These are phyloP conservation scores for Arxiozyma slooffiae DNA, from an alignment of 1,139 yeast species.

Conservation along the genomic window DNA sequence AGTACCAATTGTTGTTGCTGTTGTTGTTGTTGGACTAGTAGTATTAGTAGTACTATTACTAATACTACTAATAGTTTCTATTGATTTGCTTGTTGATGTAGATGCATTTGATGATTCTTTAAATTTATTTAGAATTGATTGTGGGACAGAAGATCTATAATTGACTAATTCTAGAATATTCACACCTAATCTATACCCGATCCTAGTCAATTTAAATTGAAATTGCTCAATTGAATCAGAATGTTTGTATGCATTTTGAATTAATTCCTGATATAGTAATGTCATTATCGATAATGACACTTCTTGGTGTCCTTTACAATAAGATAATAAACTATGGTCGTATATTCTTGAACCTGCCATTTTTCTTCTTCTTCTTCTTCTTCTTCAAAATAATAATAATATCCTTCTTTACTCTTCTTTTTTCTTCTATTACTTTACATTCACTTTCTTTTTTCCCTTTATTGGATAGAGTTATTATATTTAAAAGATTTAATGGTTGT, in stretches of 20 bases:
- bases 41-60: neutral
- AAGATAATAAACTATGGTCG: neutral
- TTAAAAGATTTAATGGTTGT: too few relatives aligned
- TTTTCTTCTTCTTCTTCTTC: neutral
- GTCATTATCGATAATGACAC: conserved; percentile 30
- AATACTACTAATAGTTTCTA: neutral
- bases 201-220: conserved; percentile 61
- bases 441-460: too few relatives aligned
- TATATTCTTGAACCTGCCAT: conserved; percentile 1
- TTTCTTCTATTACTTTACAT: neutral
- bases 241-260: conserved; percentile 19
- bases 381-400: too few relatives aligned
- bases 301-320: conserved; percentile 11
- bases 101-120: conserved; percentile 10
- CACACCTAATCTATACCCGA: conserved; percentile 66
- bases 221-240: conserved; percentile 35
- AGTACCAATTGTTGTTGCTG: conserved; percentile 40
- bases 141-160: conserved; percentile 37
- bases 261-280: conserved; percentile 27
- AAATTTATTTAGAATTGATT: conserved; percentile 6
- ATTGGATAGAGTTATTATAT: too few relatives aligned
- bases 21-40: too few relatives aligned
- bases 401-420: too few relatives aligned
- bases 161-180: conserved; percentile 50
- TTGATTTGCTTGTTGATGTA: neutral